Evolutionary conservation across 306 rosid species (phyloP), one percentile per base, ranked within the genome.

Genomic region (Cucumis melo): DNA sequence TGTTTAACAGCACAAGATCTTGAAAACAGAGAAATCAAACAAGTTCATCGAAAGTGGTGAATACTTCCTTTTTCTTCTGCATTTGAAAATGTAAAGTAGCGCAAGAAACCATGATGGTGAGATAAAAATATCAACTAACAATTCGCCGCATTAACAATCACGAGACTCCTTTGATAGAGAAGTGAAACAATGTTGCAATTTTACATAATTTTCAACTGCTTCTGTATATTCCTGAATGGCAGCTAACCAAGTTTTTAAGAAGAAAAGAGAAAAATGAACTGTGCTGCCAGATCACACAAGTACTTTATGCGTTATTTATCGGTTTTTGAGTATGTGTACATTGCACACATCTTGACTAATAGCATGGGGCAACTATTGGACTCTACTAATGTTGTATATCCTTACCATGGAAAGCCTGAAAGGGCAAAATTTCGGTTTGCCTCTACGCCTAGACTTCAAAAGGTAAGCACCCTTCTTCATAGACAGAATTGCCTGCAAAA

Each of bases 401-500:
- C 87, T 13, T 80, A 92, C 98, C 88, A 81, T 85, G 44, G 96
- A 92, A 84, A 92, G 93, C 81, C 93, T 76, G 83, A 92, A 92
- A 66, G 88, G 96, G 70, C 87, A 90, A 55, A 89, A 89, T 81
- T 92, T 90, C 7, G 96, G 96, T 75, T 92, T 92, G 83, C 96
- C 96, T 80, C 91, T 83, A 42, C 78, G 82, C 74, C 94, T 89
- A 77, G 89, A 89, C 87, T 87, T 92, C 46, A 92, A 85, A 75
- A 92, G 89, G 81, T 84, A 82, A 20, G 98, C 87, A 58, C 98
- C 98, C 84, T 89, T 90, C 93, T 90, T 92, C 66, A 92, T 85
- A 23, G 94, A 90, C 12, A 90, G 83, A 87, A 90, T 84, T 76
- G 96, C 92, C 96, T 92, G 90, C 87, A 81, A 54, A 78, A 42